Conservation (phyloP, 2,329 filamentous ascomycete genomes). For the Triangularia verruculosa region DNA sequence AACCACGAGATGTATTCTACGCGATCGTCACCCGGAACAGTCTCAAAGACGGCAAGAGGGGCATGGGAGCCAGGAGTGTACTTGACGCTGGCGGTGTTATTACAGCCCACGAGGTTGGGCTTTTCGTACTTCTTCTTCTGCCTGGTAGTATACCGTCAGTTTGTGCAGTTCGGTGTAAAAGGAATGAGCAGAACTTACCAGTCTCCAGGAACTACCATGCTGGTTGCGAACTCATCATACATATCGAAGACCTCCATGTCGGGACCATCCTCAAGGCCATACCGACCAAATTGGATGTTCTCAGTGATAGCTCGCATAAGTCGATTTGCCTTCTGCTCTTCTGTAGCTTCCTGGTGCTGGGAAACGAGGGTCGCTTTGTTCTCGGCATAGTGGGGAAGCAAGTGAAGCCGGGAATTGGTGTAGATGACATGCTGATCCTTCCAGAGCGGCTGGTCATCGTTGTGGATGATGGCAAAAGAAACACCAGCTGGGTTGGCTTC, state of each 20-base stretch:
- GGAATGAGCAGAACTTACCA: background rate
- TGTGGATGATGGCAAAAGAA: constrained; percentile 3
- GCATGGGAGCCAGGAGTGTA: constrained; percentile 1
- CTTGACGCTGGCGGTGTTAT: constrained; percentile 13
- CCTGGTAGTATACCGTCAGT: background rate
- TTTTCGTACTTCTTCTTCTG: background rate
- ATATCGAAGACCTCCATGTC: constrained; percentile 10
- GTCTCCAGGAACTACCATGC: constrained; percentile 8
- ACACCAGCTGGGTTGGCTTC: background rate
- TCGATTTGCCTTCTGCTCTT: background rate
- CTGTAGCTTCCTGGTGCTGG: background rate
- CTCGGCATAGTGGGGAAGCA: constrained; percentile 10
- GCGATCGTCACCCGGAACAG: background rate
- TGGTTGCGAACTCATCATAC: background rate
- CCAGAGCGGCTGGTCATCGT: constrained; percentile 4
- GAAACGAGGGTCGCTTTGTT: constrained; percentile 3
- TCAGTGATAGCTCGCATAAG: background rate
- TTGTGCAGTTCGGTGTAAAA: background rate
- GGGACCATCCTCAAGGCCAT: constrained; percentile 16
- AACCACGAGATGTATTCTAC: constrained; percentile 12
- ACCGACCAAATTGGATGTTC: constrained; percentile 2
- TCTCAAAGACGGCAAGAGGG: constrained; percentile 1
- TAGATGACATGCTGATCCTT: constrained; percentile 3
- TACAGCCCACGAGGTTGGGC: background rate
- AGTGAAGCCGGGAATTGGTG: constrained; percentile 1